Percentiles rank a stretch among this genome's conserved stretches.
Conservation (phyloP, 2,329 filamentous ascomycete genomes). For the Mycosphaerella arachidis region DNA sequence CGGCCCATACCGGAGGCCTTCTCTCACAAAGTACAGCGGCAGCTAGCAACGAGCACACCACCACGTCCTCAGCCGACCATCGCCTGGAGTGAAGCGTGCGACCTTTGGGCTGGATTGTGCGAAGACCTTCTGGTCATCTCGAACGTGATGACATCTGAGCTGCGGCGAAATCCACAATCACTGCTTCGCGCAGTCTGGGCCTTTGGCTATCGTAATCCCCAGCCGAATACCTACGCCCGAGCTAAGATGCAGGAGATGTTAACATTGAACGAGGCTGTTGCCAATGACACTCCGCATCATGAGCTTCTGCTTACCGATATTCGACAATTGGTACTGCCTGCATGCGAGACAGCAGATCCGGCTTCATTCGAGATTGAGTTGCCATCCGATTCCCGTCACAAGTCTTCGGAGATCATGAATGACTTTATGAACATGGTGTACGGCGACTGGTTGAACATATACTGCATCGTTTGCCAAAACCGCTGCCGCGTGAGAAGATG, state of each 20-base stretch:
- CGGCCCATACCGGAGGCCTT: constrained; percentile 71
- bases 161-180: constrained; percentile 22
- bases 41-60: constrained; percentile 86
- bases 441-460: constrained; percentile 72
- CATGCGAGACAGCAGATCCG: constrained; percentile 65
- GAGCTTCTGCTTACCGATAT: constrained; percentile 77
- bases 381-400: constrained; percentile 67
- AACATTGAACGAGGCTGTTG: constrained; percentile 68
- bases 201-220: constrained; percentile 64
- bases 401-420: constrained; percentile 71
- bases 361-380: constrained; percentile 72
- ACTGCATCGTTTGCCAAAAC: constrained; percentile 83
- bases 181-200: constrained; percentile 47
- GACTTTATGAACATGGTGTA: constrained; percentile 52
- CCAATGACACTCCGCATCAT: constrained; percentile 62
- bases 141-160: constrained; percentile 16
- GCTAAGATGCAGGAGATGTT: constrained; percentile 50
- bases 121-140: constrained; percentile 62
- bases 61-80: constrained; percentile 83
- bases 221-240: constrained; percentile 78
- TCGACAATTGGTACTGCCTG: constrained; percentile 69
- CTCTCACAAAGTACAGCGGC: constrained; percentile 84
- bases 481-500: constrained; percentile 82
- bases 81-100: constrained; percentile 65
- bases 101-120: constrained; percentile 65